These are phyloP conservation scores for Elsinoe arachidis DNA, from an alignment of 2,329 filamentous ascomycete species.

Conservation along the genomic window DNA sequence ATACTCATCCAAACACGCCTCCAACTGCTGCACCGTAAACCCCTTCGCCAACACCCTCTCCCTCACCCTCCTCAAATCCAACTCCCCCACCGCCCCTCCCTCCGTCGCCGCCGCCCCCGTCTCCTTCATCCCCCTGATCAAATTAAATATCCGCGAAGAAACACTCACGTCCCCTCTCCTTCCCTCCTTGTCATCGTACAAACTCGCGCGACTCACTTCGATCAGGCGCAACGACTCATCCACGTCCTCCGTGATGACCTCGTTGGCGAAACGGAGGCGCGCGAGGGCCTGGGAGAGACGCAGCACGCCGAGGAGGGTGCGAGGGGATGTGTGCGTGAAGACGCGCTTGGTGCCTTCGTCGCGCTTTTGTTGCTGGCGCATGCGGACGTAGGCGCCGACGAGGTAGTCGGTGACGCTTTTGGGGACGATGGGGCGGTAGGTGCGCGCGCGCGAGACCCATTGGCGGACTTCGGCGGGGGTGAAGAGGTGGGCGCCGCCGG, in stretches of 20 bases:
- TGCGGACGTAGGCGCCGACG: conserved; percentile 89
- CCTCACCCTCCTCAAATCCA: conserved; percentile 80
- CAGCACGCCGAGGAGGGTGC: conserved; percentile 85
- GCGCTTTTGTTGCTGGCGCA: conserved; percentile 84
- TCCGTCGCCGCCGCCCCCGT: conserved; percentile 72
- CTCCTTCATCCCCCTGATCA: conserved; percentile 81
- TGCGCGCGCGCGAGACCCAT: conserved; percentile 87
- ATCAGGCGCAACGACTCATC: conserved; percentile 87
- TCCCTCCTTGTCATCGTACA: conserved; percentile 62
- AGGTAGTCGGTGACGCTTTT: conserved; percentile 88
- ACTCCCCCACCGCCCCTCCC: conserved; percentile 59
- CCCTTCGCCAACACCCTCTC: conserved; percentile 92
- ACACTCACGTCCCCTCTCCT: conserved; percentile 62
- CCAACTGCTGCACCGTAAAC: conserved; percentile 90
- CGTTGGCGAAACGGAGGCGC: conserved; percentile 76
- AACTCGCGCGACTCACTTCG: conserved; percentile 85
- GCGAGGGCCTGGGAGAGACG: conserved; percentile 91
- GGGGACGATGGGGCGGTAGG: conserved; percentile 78
- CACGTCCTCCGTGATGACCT: conserved; percentile 84
- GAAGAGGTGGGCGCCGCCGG: conserved; percentile 63
- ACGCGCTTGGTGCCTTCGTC: conserved; percentile 87
- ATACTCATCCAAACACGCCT: conserved; percentile 81
- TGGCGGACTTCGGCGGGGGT: conserved; percentile 87
- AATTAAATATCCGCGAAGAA: conserved; percentile 86
- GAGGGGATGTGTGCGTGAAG: conserved; percentile 87